Base-by-base conservation (phyloP, 176 grass and related monocot genomes). In the Secale cereale region DNA sequence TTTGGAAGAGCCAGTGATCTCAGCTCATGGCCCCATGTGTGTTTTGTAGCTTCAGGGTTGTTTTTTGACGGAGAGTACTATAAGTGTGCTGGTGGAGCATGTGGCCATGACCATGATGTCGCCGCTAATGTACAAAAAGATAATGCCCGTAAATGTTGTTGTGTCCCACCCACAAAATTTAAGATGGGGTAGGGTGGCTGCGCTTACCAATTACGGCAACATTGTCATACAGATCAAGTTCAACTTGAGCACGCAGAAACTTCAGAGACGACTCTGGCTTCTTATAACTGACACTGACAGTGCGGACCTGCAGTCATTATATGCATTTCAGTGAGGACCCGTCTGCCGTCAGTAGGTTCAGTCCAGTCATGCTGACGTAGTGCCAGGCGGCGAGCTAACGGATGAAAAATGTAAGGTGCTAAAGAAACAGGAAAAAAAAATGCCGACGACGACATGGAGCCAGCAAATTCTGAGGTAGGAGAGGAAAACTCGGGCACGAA, bases 401-500 rank as follows among this genome's bases (percentile, higher is more conserved):
- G 17, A 8, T 19, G 25, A 74, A 14, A 14, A 74, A 29, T 4
- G 71, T 19, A 74, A 50, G 3, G 40, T 40, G 22, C 68, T 25
- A 40, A 15, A 15, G 11, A 43, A 43, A 40, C 0, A 12, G 39
- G 11, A 45, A 45, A 45, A 0, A 45, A 45, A 45, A 45, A 45
- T 4, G 41, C 11, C 41, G 41, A 1, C 41, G 41, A 4, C 12
- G 1, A 45, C 43, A 46, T 4, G 43, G 43, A 4, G 43, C 43
- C 43, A 46, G 54, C 35, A 12, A 46, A 46, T 11, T 13, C 16
- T n/a, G n/a, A 41, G 6, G 36, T 12, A 30, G 50, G 8, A 32
- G 70, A 84, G 61, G 40, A 10, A 5, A 85, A 86, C 28, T 45
- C 36, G 75, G 20, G 48, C 64, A 85, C 41, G 83, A 25, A 83